These are phyloP conservation scores for Asterionellopsis glacialis DNA, from an alignment of 108 stramenopile genomes.

Conservation along the genomic window DNA sequence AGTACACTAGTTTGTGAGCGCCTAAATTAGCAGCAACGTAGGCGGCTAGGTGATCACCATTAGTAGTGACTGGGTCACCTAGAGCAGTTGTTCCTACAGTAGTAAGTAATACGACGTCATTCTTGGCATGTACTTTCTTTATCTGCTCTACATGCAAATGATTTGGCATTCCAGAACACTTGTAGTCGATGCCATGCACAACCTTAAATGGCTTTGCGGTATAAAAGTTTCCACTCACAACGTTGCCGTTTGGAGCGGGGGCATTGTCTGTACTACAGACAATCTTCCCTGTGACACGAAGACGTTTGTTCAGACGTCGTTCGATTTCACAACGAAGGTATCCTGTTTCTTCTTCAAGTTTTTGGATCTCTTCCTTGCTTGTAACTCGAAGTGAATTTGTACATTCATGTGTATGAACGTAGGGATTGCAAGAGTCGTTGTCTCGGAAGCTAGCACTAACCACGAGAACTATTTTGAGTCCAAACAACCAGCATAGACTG, in stretches of 20 bases:
- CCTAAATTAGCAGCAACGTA: conserved; percentile 40
- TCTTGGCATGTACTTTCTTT: conserved; percentile 22
- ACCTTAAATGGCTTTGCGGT: conserved; percentile 46
- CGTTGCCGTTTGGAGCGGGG: conserved; percentile 32
- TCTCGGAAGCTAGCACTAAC: conserved; percentile 43
- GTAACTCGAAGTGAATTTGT: conserved; percentile 31
- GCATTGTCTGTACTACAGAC: neutral
- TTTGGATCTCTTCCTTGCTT: conserved; percentile 24
- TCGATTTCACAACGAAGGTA: conserved; percentile 61
- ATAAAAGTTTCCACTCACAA: conserved; percentile 56
- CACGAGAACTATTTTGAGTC: conserved; percentile 62
- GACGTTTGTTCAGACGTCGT: conserved; percentile 38
- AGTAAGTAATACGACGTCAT: conserved; percentile 55
- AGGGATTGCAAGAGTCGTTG: conserved; percentile 9
- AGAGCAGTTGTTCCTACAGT: conserved; percentile 40
- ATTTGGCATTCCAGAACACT: conserved; percentile 41
- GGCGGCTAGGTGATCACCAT: conserved; percentile 48
- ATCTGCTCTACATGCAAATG: conserved; percentile 38
- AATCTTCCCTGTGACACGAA: conserved; percentile 31
- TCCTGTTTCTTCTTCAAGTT: conserved; percentile 64
- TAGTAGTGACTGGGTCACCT: conserved; percentile 49
- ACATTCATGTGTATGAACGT: conserved; percentile 29
- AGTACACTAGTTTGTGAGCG: conserved; percentile 57
- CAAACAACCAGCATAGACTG: conserved; percentile 35
- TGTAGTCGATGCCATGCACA: conserved; percentile 33